Percentiles rank a stretch among this genome's conserved stretches.
Conservation (phyloP, 768 basidiomycete genomes). For the Hygrocybe coccinea region DNA sequence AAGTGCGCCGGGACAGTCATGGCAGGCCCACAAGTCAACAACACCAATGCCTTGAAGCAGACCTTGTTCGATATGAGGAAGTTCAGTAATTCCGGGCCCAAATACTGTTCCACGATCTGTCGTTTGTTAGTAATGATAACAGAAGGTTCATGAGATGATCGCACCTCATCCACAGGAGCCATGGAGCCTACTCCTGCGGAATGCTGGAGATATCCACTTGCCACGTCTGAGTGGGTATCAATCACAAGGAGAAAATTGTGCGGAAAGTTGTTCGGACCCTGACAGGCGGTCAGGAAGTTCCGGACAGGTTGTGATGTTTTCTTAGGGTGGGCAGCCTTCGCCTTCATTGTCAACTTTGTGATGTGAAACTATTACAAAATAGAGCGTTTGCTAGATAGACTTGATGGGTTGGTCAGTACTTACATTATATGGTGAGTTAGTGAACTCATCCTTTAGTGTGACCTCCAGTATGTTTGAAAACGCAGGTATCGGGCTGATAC, state of each 20-base stretch:
- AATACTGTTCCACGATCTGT: not conserved
- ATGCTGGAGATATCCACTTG: not conserved
- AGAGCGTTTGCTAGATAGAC: not conserved
- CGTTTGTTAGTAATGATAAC: not conserved
- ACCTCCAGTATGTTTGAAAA: not conserved
- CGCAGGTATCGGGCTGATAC: not conserved
- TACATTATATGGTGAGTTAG: not conserved
- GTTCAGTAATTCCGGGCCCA: not conserved
- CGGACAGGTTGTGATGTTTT: not conserved
- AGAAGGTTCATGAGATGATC: not conserved
- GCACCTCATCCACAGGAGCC: not conserved
- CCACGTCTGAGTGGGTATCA: not conserved
- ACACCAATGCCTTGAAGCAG: not conserved
- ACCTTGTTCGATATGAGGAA: not conserved
- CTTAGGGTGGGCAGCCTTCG: not conserved
- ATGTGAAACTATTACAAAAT: not conserved
- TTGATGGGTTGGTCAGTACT: not conserved
- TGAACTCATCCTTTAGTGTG: not conserved
- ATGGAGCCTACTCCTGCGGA: not conserved
- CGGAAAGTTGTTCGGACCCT: not conserved
- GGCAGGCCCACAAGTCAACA: not conserved
- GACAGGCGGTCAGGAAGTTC: not conserved
- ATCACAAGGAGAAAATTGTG: not conserved
- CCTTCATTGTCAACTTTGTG: not conserved
- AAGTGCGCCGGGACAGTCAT: not conserved